Evolutionary conservation across 2,329 filamentous ascomycete genomes (phyloP).

Genomic region (Aureobasidium sp.): DNA sequence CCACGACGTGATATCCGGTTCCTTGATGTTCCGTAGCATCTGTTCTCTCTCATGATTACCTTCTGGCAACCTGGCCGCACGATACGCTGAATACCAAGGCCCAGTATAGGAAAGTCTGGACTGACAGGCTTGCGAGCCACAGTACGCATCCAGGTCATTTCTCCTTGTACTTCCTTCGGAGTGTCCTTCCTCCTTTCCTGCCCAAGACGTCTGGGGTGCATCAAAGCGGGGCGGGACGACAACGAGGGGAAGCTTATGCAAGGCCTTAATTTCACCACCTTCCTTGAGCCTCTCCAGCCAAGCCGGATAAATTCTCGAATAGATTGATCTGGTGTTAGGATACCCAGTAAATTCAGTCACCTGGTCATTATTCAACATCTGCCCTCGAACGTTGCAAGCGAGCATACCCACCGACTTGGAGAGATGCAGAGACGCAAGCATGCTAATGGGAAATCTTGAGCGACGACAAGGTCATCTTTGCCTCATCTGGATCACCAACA

Average conservation of each 20-base stretch:
- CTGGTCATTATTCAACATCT: neutral
- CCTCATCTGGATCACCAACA: neutral
- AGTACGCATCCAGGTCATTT: neutral
- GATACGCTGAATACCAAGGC: neutral
- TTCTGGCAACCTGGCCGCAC: neutral
- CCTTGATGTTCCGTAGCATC: neutral
- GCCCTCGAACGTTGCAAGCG: neutral
- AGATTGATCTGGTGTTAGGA: neutral
- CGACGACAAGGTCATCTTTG: neutral
- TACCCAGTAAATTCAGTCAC: neutral
- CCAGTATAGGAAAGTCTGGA: neutral
- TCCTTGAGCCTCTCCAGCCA: neutral
- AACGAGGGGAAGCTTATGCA: slow-evolving; percentile 13
- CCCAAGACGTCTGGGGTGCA: neutral
- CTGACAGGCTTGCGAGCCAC: no score
- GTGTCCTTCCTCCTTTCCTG: neutral
- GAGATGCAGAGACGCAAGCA: neutral
- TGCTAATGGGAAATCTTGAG: neutral
- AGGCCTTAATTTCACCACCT: slow-evolving; percentile 3
- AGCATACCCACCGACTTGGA: neutral
- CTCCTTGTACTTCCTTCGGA: neutral
- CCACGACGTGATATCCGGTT: neutral
- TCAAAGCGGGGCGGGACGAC: neutral
- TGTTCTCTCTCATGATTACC: neutral
- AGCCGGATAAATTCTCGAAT: slow-evolving; percentile 8